Percentiles rank a stretch among this genome's conserved stretches.
Evolutionary conservation across 2,329 filamentous ascomycete species (phyloP).

Genomic region (Nothophaeocryptopus gaeumannii): DNA sequence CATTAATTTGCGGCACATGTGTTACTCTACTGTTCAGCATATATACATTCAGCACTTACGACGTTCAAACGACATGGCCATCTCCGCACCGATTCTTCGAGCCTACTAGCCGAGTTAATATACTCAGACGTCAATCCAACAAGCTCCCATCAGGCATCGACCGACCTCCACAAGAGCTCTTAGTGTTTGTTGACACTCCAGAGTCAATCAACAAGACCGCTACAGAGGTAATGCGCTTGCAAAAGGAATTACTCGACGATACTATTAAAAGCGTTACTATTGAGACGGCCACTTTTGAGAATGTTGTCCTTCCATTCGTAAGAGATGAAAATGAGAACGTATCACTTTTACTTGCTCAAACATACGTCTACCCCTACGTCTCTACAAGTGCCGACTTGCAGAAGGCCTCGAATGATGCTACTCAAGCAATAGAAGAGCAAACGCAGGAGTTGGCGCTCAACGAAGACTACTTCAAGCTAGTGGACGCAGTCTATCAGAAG

Average conservation of each 20-base stretch:
- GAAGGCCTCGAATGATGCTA: slow-evolving; percentile 44
- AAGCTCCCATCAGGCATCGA: slow-evolving; percentile 1
- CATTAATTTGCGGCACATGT: too few species aligned
- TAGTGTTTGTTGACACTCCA: not conserved
- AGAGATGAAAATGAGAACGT: slow-evolving; percentile 51
- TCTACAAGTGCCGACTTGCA: slow-evolving; percentile 43
- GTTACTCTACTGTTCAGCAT: too few species aligned
- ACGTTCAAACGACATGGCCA: too few species aligned
- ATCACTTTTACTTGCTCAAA: slow-evolving; percentile 48
- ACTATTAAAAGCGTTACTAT: slow-evolving; percentile 59
- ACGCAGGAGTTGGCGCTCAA: slow-evolving; percentile 72
- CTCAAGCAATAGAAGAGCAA: slow-evolving; percentile 57
- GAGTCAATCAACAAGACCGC: slow-evolving; percentile 2
- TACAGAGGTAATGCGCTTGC: not conserved
- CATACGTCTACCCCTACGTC: slow-evolving; percentile 46
- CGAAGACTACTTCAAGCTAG: slow-evolving; percentile 67
- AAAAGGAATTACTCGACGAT: slow-evolving; percentile 61
- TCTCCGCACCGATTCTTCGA: too few species aligned
- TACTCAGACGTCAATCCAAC: not conserved
- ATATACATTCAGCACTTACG: too few species aligned
- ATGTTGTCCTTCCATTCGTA: slow-evolving; percentile 62
- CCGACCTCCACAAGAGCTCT: slow-evolving; percentile 1
- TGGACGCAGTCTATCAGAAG: slow-evolving; percentile 49
- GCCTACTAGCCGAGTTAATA: too few species aligned
- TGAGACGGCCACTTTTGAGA: slow-evolving; percentile 54